Evolutionary conservation across 768 basidiomycete genomes (phyloP), one percentile per base, ranked within the genome.

Genomic region (Pilatotrama ljubarskyi): DNA sequence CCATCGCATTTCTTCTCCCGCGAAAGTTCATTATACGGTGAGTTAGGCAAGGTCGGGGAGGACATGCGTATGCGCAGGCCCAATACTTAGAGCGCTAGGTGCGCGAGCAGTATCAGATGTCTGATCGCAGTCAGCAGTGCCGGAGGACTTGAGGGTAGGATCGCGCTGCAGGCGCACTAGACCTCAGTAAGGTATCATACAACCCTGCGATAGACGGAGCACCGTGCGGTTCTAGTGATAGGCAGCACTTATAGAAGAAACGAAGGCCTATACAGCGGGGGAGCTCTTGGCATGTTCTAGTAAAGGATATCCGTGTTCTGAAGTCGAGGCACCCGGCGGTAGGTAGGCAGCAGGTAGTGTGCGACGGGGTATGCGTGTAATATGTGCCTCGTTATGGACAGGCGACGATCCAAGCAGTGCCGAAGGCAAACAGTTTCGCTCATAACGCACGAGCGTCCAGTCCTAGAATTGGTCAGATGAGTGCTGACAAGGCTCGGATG

Each of bases 301-400:
- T 10, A 32, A n/a, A 10, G 29, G 29, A 32, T 32, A 4, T 5
- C 29, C 10, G 29, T 10, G 10, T 32, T 32, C 29, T 32, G 11
- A 17, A 37, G 24, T 18, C 26, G 44, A 61, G 60, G 60, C 48
- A 61, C 60, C 60, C 60, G 60, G 54, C 60, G 60, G 60, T 48
- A 61, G 18, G 54, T 56, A 61, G 32, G 41, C 47, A 37, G 44
- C 36, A 48, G 25, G 38, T 55, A 38, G 54, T 36, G 41, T 43
- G 41, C 15, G 48, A 17, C 11, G 18, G 35, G 18, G 46, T 32
- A 24, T 11, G 14, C 40, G 38, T 43, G 60, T 46, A 42, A 25
- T 22, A 9, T 29, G 51, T 51, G 40, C 35, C 53, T 20, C n/a
- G 8, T 25, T 50, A 29, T 3, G 20, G 48, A 20, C 26, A 32